A percentile compares a stretch with the other conserved stretches of the same genome.
These are phyloP conservation scores for Metschnikowia colocasiae DNA, from an alignment of 805 yeast genomes.

Conservation along the genomic window DNA sequence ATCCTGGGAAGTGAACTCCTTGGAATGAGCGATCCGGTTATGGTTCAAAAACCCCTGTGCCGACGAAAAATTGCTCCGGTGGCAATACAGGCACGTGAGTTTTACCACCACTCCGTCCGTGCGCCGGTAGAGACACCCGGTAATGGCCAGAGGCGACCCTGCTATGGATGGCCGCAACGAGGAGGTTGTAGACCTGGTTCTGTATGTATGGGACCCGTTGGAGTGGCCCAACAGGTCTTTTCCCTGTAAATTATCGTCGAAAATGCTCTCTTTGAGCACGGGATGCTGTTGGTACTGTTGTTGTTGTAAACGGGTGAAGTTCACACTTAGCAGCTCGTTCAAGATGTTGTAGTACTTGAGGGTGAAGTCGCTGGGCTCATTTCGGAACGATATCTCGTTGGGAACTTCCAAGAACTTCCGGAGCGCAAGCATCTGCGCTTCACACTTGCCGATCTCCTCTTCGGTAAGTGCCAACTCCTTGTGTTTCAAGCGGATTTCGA, in stretches of 20 bases:
- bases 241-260: slow-evolving; percentile 1
- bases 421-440: slow-evolving; percentile 52
- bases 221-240: not conserved
- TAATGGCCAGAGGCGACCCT: slow-evolving; percentile 18
- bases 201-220: slow-evolving; percentile 28
- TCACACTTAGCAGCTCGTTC: slow-evolving; percentile 31
- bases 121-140: slow-evolving; percentile 57
- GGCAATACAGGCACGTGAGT: slow-evolving; percentile 65
- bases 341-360: slow-evolving; percentile 38
- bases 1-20: slow-evolving; percentile 67
- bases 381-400: slow-evolving; percentile 34
- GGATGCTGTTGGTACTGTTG: slow-evolving; percentile 16
- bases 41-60: slow-evolving; percentile 82
- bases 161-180: slow-evolving; percentile 48
- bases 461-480: slow-evolving; percentile 50
- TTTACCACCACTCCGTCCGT: slow-evolving; percentile 70
- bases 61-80: slow-evolving; percentile 64
- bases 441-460: slow-evolving; percentile 54
- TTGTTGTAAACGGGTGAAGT: slow-evolving; percentile 27
- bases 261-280: slow-evolving; percentile 13
- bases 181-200: slow-evolving; percentile 50
- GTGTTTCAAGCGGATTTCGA: slow-evolving; percentile 59
- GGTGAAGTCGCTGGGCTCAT: slow-evolving; percentile 45
- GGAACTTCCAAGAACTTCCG: slow-evolving; percentile 44
- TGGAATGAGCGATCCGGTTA: slow-evolving; percentile 68